Evolutionary conservation across 1,139 yeast genomes (phyloP).

Genomic region (Blastobotrys buckinghamii): DNA sequence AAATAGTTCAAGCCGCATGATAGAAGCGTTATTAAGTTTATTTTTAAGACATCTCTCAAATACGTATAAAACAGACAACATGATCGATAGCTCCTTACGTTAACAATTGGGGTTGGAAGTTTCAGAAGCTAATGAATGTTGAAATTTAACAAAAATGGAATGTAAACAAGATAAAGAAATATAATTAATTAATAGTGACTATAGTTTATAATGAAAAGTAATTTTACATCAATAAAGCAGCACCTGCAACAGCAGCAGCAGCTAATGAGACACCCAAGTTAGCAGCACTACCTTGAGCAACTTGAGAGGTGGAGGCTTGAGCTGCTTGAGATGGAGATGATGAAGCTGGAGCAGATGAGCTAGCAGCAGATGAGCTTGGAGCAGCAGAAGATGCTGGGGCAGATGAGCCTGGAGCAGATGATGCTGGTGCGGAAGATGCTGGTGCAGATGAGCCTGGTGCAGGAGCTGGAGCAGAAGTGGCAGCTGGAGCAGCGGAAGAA

Average conservation of each 20-base stretch:
- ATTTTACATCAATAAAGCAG: slow-evolving; percentile 17
- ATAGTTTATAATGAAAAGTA: background rate
- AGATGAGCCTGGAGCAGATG: background rate
- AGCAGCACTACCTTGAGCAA: slow-evolving; percentile 12
- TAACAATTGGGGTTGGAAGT: too few relatives aligned
- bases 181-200: background rate
- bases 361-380: background rate
- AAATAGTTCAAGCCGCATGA: too few relatives aligned
- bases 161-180: background rate
- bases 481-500: slow-evolving; percentile 5
- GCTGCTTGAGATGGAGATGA: slow-evolving; percentile 3
- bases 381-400: background rate
- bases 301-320: background rate
- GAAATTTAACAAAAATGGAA: too few relatives aligned
- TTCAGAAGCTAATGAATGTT: too few relatives aligned
- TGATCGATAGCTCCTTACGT: too few relatives aligned
- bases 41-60: too few relatives aligned
- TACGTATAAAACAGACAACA: too few relatives aligned
- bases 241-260: slow-evolving; percentile 20
- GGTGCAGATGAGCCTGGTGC: slow-evolving; percentile 3
- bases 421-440: background rate
- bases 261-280: slow-evolving; percentile 14
- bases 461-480: slow-evolving; percentile 5
- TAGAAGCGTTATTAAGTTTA: too few relatives aligned
- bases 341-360: slow-evolving; percentile 1